Evolutionary conservation across 2,329 filamentous ascomycete genomes (phyloP).

Genomic region (Phialophora chinensis): DNA sequence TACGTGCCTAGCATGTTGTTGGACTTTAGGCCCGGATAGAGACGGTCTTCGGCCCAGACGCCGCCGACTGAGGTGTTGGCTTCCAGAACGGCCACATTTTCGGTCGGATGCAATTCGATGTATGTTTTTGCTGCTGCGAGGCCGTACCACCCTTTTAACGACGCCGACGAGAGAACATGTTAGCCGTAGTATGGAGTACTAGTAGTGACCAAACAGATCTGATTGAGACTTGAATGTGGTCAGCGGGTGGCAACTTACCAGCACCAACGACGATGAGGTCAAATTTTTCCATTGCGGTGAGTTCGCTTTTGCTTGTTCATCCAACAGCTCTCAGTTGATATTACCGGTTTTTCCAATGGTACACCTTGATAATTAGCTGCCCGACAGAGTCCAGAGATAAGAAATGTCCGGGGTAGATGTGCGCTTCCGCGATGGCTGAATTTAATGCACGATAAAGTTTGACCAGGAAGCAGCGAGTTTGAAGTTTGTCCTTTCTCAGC

Average conservation of each 20-base stretch:
- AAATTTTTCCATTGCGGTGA: neutral
- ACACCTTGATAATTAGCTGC: neutral
- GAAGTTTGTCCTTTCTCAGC: neutral
- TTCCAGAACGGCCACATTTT: slow-evolving; percentile 65
- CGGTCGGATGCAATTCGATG: slow-evolving; percentile 63
- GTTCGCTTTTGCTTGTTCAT: neutral
- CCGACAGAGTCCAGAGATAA: neutral
- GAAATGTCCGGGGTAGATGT: neutral
- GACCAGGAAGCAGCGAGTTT: neutral
- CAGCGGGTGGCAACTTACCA: neutral
- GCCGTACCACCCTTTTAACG: slow-evolving; percentile 58
- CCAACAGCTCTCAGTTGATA: neutral
- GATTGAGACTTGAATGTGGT: neutral
- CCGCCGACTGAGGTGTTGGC: slow-evolving; percentile 65
- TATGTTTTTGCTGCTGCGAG: slow-evolving; percentile 68
- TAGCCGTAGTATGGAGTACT: slow-evolving; percentile 61
- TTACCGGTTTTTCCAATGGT: neutral
- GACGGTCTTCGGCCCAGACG: slow-evolving; percentile 70
- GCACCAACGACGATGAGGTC: neutral
- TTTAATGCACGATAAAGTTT: neutral
- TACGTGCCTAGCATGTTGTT: slow-evolving; percentile 78
- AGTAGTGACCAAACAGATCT: slow-evolving; percentile 64
- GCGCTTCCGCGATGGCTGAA: neutral
- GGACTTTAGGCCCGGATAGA: slow-evolving; percentile 71
- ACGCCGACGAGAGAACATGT: slow-evolving; percentile 45